These are phyloP conservation scores for Leucogyrophana mollusca DNA, from an alignment of 768 basidiomycete species.

Conservation along the genomic window DNA sequence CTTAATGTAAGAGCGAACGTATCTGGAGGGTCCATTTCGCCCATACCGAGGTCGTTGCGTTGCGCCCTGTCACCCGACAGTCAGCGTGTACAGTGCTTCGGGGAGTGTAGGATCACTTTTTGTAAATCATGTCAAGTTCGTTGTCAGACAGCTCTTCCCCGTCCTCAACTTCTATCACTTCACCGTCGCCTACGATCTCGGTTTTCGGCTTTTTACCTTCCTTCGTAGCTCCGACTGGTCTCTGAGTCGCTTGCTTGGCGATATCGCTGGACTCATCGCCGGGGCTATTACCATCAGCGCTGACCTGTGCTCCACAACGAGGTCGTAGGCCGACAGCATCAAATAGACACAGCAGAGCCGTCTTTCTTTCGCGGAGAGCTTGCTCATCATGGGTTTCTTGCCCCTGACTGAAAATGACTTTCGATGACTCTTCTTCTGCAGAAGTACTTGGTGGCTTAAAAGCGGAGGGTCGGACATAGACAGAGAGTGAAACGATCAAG, in stretches of 20 bases:
- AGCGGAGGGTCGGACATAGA: slow-evolving; percentile 67
- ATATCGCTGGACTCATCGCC: slow-evolving; percentile 38
- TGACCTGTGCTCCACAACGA: slow-evolving; percentile 40
- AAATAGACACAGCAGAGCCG: slow-evolving; percentile 71
- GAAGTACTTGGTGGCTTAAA: slow-evolving; percentile 51
- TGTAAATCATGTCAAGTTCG: slow-evolving; percentile 82
- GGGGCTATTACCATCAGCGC: slow-evolving; percentile 25
- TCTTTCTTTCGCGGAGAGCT: slow-evolving; percentile 76
- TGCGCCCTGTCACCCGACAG: slow-evolving; percentile 62
- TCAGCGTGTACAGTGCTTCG: slow-evolving; percentile 2
- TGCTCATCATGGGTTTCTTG: slow-evolving; percentile 80
- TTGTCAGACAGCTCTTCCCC: slow-evolving; percentile 79
- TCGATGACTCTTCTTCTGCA: slow-evolving; percentile 27
- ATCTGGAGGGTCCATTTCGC: slow-evolving; percentile 76
- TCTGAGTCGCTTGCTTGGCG: slow-evolving; percentile 38
- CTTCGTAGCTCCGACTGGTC: slow-evolving; percentile 22
- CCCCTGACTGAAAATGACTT: slow-evolving; percentile 65
- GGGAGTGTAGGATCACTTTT: slow-evolving; percentile 50
- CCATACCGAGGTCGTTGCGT: slow-evolving; percentile 70
- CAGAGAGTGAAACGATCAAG: slow-evolving; percentile 72
- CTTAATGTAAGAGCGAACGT: slow-evolving; percentile 76
- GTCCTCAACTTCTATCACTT: slow-evolving; percentile 83
- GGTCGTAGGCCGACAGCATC: slow-evolving; percentile 72
- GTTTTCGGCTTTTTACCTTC: slow-evolving; percentile 44
- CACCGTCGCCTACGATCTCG: slow-evolving; percentile 77